Evolutionary conservation across 1,284 basidiomycete species (phyloP).

Genomic region (Chiua sp.): DNA sequence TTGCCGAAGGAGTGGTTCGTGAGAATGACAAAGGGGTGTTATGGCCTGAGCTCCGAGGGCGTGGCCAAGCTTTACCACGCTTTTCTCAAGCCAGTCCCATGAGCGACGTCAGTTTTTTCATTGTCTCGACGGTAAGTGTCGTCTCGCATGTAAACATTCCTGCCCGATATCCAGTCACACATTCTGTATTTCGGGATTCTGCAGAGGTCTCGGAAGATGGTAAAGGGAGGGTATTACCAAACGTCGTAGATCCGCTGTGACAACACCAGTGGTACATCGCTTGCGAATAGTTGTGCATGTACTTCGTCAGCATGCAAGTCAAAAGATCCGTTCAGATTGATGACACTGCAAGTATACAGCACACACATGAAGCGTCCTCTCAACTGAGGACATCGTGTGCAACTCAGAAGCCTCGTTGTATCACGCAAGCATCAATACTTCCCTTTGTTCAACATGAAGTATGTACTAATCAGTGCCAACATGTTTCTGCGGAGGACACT

Average conservation of each 20-base stretch:
- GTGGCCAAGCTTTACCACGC: conserved; percentile 6
- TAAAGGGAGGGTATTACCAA: no score
- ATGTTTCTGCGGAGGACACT: no score
- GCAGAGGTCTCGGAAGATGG: no score
- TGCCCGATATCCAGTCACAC: not conserved
- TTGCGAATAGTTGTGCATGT: no score
- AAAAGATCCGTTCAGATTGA: not conserved
- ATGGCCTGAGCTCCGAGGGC: conserved; percentile 8
- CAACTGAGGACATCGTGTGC: no score
- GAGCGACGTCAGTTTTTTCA: conserved; percentile 9
- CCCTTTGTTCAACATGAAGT: no score
- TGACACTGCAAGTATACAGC: not conserved
- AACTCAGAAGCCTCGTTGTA: no score
- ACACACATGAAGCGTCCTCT: not conserved
- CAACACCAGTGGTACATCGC: no score
- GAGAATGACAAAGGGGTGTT: conserved; percentile 16
- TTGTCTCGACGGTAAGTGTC: not conserved
- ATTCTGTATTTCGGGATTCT: no score
- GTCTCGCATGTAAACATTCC: no score
- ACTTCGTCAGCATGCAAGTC: not conserved
- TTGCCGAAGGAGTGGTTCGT: conserved; percentile 14
- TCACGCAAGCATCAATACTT: no score
- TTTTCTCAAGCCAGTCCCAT: conserved; percentile 3
- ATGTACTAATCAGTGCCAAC: no score
- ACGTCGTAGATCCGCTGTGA: not conserved